Conservation (phyloP, 306 rosid genomes). For the Rosa rugosa region DNA sequence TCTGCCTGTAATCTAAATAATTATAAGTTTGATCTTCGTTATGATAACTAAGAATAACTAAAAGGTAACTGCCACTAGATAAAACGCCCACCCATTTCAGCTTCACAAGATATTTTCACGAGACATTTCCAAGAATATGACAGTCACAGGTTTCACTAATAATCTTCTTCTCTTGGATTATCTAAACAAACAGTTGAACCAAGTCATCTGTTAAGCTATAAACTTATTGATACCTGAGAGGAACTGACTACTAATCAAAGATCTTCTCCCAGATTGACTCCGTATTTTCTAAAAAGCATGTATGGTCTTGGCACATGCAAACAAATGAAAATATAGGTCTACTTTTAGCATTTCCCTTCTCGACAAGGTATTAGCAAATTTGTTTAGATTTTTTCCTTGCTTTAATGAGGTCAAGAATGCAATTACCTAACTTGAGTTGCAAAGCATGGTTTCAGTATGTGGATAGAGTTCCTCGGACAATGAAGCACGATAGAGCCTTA, state of each 20-base stretch:
- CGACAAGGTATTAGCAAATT: not conserved
- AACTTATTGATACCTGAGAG: not conserved
- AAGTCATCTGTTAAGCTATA: not conserved
- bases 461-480: constrained; percentile 79
- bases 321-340: not conserved
- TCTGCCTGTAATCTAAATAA: not conserved
- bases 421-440: constrained; percentile 93
- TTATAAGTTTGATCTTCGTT: too few relatives aligned
- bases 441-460: constrained; percentile 67
- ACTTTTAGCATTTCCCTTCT: not conserved
- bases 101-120: not conserved
- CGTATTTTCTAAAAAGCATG: not conserved
- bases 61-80: not conserved
- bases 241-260: not conserved
- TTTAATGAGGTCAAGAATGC: constrained; percentile 18
- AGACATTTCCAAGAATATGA: not conserved
- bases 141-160: not conserved
- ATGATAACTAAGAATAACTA: not conserved
- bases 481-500: constrained; percentile 81
- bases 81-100: not conserved
- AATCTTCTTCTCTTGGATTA: not conserved
- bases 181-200: not conserved
- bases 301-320: not conserved
- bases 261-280: not conserved
- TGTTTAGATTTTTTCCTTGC: not conserved